phyloP scores from a whole-genome alignment of 208 protist species.

The Wallacemonas sp. region DNA sequence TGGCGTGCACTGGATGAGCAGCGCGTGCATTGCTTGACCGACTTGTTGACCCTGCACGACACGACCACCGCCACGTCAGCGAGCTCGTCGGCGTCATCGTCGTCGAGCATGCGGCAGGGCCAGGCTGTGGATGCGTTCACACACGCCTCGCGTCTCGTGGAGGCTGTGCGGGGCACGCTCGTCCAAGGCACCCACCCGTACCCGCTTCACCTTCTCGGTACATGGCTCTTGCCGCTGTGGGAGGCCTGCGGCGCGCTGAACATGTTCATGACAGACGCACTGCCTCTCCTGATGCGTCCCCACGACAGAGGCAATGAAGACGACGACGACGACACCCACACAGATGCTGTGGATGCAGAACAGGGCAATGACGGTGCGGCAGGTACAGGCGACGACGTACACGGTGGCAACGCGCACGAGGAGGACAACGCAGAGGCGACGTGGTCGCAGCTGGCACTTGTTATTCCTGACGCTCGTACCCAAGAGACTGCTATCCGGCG shows the following conservation, averaged over 20 bases:
- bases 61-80: neutral
- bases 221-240: conserved; percentile 55
- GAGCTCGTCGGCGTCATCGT: neutral
- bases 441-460: no score
- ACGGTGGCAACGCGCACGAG: no score
- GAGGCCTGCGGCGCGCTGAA: conserved; percentile 29
- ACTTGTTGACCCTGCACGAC: neutral
- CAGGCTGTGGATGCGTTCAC: neutral
- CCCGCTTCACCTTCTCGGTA: conserved; percentile 25
- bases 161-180: neutral
- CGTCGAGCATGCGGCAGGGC: neutral
- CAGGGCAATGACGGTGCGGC: no score
- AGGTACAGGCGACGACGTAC: no score
- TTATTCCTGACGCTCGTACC: conserved; percentile 21
- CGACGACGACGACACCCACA: neutral
- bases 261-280: conserved; percentile 23
- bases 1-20: neutral
- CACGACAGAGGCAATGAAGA: conserved; percentile 19
- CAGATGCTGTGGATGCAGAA: neutral
- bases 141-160: neutral
- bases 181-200: conserved; percentile 13
- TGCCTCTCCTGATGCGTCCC: neutral
- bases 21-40: neutral
- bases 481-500: conserved; percentile 22
- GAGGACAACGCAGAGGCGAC: no score